Conservation (phyloP, 2,329 filamentous ascomycete species). For the Trichoderma lentiforme region DNA sequence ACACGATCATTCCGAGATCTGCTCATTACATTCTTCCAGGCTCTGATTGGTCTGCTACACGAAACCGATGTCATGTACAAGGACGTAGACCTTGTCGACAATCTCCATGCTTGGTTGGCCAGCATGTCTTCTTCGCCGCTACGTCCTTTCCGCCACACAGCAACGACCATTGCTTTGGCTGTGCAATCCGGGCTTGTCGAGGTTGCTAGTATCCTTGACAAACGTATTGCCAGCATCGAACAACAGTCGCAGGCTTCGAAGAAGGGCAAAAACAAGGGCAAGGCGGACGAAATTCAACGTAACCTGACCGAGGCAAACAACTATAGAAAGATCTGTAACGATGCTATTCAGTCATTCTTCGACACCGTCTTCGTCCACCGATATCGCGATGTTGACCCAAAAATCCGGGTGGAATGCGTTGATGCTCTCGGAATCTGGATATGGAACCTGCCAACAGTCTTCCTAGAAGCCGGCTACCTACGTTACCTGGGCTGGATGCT, state of each 20-base stretch:
- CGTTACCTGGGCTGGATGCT: slow-evolving; percentile 95
- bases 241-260: slow-evolving; percentile 77
- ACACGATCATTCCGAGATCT: slow-evolving; percentile 74
- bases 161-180: slow-evolving; percentile 77
- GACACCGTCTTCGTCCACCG: slow-evolving; percentile 92
- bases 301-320: slow-evolving; percentile 68
- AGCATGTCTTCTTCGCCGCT: slow-evolving; percentile 86
- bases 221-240: slow-evolving; percentile 69
- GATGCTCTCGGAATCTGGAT: slow-evolving; percentile 89
- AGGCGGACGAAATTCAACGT: slow-evolving; percentile 68
- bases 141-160: slow-evolving; percentile 90
- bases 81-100: slow-evolving; percentile 75
- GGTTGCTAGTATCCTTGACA: slow-evolving; percentile 67
- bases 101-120: slow-evolving; percentile 83
- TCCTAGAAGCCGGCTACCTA: slow-evolving; percentile 86
- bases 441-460: slow-evolving; percentile 74
- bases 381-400: slow-evolving; percentile 89
- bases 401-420: slow-evolving; percentile 84
- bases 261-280: slow-evolving; percentile 71
- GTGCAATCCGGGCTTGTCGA: slow-evolving; percentile 76
- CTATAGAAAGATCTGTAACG: slow-evolving; percentile 66
- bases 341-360: slow-evolving; percentile 79
- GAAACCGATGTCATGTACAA: slow-evolving; percentile 79
- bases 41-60: slow-evolving; percentile 73
- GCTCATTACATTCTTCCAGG: slow-evolving; percentile 74